Conservation (phyloP, 2,329 filamentous ascomycete genomes). For the Hirsutella rhossiliensis region DNA sequence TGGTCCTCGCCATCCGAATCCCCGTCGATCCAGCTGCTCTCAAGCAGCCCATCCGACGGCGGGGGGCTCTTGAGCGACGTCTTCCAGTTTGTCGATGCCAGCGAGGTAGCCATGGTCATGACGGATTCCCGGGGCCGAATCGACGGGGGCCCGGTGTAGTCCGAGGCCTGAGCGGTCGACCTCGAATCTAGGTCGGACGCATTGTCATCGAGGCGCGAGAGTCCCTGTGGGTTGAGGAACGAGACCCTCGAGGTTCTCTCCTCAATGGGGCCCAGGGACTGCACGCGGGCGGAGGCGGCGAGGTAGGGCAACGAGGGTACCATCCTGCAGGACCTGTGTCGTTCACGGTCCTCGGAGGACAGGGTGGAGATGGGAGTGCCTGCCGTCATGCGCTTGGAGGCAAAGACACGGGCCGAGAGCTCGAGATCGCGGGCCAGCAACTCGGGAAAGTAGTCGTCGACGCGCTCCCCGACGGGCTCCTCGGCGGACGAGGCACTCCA, state of each 20-base stretch:
- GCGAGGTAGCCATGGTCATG: constrained; percentile 22
- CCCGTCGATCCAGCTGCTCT: constrained; percentile 24
- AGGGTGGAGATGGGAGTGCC: constrained; percentile 30
- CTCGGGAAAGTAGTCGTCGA: constrained; percentile 39
- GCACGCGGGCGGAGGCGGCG: constrained; percentile 16
- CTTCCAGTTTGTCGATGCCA: constrained; percentile 17
- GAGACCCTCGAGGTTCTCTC: constrained; percentile 23
- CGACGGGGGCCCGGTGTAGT: constrained; percentile 18
- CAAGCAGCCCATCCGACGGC: constrained; percentile 8
- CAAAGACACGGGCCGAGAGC: constrained; percentile 33
- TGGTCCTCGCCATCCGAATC: constrained; percentile 18
- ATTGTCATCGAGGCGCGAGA: constrained; percentile 9
- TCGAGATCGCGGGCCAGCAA: constrained; percentile 42
- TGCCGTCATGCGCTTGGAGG: constrained; percentile 38
- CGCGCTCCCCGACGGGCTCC: constrained; percentile 15
- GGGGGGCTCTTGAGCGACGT: constrained; percentile 13
- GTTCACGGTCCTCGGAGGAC: constrained; percentile 15
- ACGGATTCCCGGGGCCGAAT: constrained; percentile 22
- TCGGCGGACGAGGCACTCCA: constrained; percentile 10
- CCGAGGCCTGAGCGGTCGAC: constrained; percentile 17
- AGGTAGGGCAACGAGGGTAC: constrained; percentile 13
- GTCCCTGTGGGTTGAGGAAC: constrained; percentile 14
- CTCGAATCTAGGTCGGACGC: constrained; percentile 22
- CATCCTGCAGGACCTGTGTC: constrained; percentile 5
- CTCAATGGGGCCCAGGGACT: constrained; percentile 21